phyloP scores from a whole-genome alignment of 331 rosid species.

The Quercus lobata region DNA sequence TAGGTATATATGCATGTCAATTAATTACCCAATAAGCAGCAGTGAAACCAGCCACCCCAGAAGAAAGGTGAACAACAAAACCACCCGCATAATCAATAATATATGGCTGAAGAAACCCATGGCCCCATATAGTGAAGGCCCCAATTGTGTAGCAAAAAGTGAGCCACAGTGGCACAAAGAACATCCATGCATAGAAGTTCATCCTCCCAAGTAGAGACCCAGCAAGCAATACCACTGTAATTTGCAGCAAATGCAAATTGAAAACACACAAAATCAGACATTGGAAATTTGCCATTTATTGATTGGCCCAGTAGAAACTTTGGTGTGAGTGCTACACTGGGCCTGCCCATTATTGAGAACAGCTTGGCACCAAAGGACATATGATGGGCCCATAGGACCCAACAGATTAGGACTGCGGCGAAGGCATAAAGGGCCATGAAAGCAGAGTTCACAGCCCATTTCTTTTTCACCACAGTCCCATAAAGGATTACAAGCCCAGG shows the following conservation, averaged over 20 bases:
- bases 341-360: slow-evolving; percentile 31
- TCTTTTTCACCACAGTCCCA: slow-evolving; percentile 65
- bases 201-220: slow-evolving; percentile 79
- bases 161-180: slow-evolving; percentile 75
- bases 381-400: slow-evolving; percentile 70
- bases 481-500: slow-evolving; percentile 61
- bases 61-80: slow-evolving; percentile 68
- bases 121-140: slow-evolving; percentile 64
- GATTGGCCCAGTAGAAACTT: slow-evolving; percentile 26
- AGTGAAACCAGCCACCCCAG: slow-evolving; percentile 77
- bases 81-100: slow-evolving; percentile 76
- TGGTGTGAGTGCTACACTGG: slow-evolving; percentile 31
- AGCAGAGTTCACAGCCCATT: slow-evolving; percentile 73
- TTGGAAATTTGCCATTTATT: slow-evolving; percentile 23
- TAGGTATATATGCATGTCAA: neutral
- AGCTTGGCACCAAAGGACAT: slow-evolving; percentile 52
- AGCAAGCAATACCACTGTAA: slow-evolving; percentile 64
- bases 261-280: slow-evolving; percentile 57
- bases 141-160: slow-evolving; percentile 59
- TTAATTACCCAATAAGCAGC: slow-evolving; percentile 75
- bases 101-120: slow-evolving; percentile 31
- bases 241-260: slow-evolving; percentile 79
- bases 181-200: slow-evolving; percentile 75
- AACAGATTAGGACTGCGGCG: slow-evolving; percentile 51
- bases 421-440: slow-evolving; percentile 69